Evolutionary conservation across 1,284 basidiomycete genomes (phyloP), one percentile per base, ranked within the genome.

Genomic region (Sporisorium reilianum): DNA sequence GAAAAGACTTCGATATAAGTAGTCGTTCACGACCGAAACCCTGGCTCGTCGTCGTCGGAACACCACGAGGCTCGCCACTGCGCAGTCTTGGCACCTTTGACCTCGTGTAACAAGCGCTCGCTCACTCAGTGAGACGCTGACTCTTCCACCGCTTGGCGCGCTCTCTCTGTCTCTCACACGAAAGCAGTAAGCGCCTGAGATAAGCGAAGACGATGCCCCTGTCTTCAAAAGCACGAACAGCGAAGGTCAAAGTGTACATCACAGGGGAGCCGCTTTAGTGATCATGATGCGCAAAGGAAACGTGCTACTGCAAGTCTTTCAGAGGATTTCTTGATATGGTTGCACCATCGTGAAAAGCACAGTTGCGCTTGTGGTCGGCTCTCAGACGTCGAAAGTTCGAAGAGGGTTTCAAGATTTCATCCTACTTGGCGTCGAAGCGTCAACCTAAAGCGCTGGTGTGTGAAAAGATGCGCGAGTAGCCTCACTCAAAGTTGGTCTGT

Each of bases 1-100:
- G 32, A 25, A 22, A 11, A 7, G 11, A n/a, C n/a, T 7, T 16
- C 26, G 20, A 49, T 68, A 63, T 68, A 68, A 45, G 59, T 68
- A 62, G 22, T 54, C 25, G n/a, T 23, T 20, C 18, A 41, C 18
- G 5, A 41, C 9, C 7, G 38, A 20, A 18, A 41, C 6, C 12
- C 12, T 9, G n/a, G n/a, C 12, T 9, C 7, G n/a, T 8, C 38
- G 38, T 41, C n/a, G 38, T 41, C 38, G 38, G n/a, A 41, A 41
- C 38, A 41, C n/a, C 38, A 41, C n/a, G 1, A 41, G 6, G 1
- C 7, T 7, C 18, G n/a, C 18, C 38, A 16, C n/a, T 41, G n/a
- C 38, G 3, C 38, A 20, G 38, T 41, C 38, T 41, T 20, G 38
- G n/a, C n/a, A 41, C 36, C 4, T 38, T 38, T 4, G 16, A 38